phyloP scores from a whole-genome alignment of 2,329 filamentous ascomycete species.

The Paraphoma sp. region DNA sequence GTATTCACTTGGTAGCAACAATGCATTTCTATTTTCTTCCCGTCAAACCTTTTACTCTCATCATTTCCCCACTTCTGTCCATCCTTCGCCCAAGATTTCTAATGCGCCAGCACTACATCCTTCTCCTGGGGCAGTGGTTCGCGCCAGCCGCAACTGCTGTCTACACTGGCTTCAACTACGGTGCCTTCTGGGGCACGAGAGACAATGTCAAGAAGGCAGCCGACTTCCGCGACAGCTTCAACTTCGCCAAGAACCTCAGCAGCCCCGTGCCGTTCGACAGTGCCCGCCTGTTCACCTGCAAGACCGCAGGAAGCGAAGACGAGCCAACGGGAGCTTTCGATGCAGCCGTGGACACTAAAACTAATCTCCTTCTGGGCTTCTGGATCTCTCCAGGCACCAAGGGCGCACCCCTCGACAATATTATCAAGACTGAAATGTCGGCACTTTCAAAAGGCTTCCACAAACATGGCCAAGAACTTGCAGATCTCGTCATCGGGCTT shows the following conservation, averaged over 20 bases:
- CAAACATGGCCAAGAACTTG: slow-evolving; percentile 58
- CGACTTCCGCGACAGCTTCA: slow-evolving; percentile 32
- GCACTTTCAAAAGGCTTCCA: slow-evolving; percentile 40
- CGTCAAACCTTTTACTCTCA: background rate
- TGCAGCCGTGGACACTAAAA: slow-evolving; percentile 41
- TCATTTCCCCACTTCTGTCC: background rate
- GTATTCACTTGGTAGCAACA: background rate
- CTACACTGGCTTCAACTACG: slow-evolving; percentile 39
- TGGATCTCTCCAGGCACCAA: slow-evolving; percentile 26
- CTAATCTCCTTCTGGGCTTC: slow-evolving; percentile 42
- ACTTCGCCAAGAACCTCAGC: slow-evolving; percentile 26
- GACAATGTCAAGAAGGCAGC: slow-evolving; percentile 24
- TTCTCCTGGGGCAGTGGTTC: slow-evolving; percentile 8
- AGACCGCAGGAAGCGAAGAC: slow-evolving; percentile 50
- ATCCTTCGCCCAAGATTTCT: background rate
- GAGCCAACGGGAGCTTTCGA: slow-evolving; percentile 62
- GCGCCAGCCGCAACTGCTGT: slow-evolving; percentile 18
- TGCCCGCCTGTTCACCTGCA: slow-evolving; percentile 75
- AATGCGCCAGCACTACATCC: background rate
- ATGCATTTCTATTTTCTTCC: background rate
- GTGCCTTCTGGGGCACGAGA: slow-evolving; percentile 28
- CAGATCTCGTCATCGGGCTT: slow-evolving; percentile 47
- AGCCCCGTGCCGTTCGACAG: slow-evolving; percentile 66
- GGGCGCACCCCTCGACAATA: slow-evolving; percentile 50
- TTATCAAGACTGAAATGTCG: slow-evolving; percentile 33